Evolutionary conservation across 805 yeast genomes (phyloP), one percentile per base, ranked within the genome.

Genomic region (Cyberlindnera nakhonratchasimensis): DNA sequence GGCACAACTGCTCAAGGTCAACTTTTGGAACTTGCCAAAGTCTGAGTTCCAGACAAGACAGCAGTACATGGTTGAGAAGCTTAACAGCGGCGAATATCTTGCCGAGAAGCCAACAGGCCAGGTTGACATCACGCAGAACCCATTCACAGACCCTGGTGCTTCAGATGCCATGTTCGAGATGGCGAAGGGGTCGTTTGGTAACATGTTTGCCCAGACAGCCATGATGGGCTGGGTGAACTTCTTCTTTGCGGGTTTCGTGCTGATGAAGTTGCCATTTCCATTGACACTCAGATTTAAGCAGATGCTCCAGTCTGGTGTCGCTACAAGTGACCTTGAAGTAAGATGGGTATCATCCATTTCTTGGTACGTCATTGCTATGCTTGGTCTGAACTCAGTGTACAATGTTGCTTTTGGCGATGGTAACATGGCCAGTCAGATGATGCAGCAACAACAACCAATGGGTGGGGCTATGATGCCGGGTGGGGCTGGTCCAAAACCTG

Each of bases 221-320:
- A 84, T 90, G 50, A 90, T 93, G 96, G 88, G 89, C 57, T 93
- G 97, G 96, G 91, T 91, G 47, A 87, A 86, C 57, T 86, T 80
- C 56, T 90, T 91, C 66, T 93, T 88, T 63, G 87, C 91, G 12
- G 97, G 97, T 0, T 88, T 89, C 50, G 81, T 90, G 13, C 77
- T 88, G 37, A 85, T 85, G 85, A 79, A 79, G 59, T 69, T 93
- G 40, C 99, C 99, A 14, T 93, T 93, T 67, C 95, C 96, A 3
- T 67, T 93, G 43, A 93, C 98, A 0, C 72, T 80, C 24, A 80
- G 90, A 46, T 93, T 93, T 70, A 93, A 93, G 63, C 77, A 85
- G 45, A 90, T 93, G 95, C 66, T 93, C 32, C 99, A 93, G 64
- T 78, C 77, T 22, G 96, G 97, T 7, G 83, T 93, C 12, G 74